These are phyloP conservation scores for Penium margaritaceum DNA, from an alignment of 139 green algal species.

Conservation along the genomic window DNA sequence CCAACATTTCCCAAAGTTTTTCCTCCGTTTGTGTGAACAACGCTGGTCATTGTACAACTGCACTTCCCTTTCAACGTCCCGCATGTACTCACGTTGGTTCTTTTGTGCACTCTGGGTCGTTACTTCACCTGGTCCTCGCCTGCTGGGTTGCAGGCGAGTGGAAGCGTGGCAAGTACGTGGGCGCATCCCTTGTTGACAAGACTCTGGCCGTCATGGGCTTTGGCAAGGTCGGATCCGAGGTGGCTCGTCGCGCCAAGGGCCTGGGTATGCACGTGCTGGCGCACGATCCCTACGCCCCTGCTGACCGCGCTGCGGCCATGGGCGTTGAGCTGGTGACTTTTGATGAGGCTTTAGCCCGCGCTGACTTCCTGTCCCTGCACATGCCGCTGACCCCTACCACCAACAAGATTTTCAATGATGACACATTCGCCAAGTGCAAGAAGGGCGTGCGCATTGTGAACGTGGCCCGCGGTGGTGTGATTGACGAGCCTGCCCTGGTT, in stretches of 20 bases:
- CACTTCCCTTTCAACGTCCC: no score
- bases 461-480: slow-evolving; percentile 86
- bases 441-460: slow-evolving; percentile 80
- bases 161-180: slow-evolving; percentile 76
- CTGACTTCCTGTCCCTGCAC: slow-evolving; percentile 82
- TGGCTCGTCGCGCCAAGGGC: slow-evolving; percentile 74
- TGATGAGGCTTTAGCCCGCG: slow-evolving; percentile 70
- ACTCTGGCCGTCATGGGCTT: slow-evolving; percentile 89
- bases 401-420: slow-evolving; percentile 76
- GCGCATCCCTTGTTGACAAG: slow-evolving; percentile 81
- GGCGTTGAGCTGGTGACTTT: slow-evolving; percentile 76
- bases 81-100: no score
- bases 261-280: slow-evolving; percentile 81
- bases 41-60: no score
- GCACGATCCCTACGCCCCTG: slow-evolving; percentile 84
- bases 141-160: slow-evolving; percentile 62
- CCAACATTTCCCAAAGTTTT: no score
- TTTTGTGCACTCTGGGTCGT: no score
- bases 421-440: slow-evolving; percentile 62
- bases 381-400: slow-evolving; percentile 75
- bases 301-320: slow-evolving; percentile 66
- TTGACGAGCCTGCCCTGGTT: slow-evolving; percentile 76
- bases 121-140: no score
- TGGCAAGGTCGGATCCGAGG: slow-evolving; percentile 88
- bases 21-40: no score